These are phyloP conservation scores for Pseudogymnoascus pannorum DNA, from an alignment of 2,329 filamentous ascomycete species.

Conservation along the genomic window DNA sequence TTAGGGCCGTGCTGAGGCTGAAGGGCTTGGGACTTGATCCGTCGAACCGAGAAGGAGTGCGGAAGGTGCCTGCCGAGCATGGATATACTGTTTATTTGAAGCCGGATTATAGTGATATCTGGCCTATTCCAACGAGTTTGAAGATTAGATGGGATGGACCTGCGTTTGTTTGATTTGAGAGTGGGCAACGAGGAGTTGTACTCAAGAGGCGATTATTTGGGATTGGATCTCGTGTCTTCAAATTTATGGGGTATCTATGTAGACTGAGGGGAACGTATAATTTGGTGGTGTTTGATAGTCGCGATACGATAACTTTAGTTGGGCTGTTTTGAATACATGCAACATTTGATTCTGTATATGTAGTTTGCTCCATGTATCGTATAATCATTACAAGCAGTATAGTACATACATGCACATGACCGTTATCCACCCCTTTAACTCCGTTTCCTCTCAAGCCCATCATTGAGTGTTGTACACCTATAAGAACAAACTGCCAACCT, in stretches of 20 bases:
- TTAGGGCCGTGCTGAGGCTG: slow-evolving; percentile 22
- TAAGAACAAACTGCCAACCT: not conserved
- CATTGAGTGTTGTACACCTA: not conserved
- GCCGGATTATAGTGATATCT: slow-evolving; percentile 55
- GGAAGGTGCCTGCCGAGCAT: slow-evolving; percentile 13
- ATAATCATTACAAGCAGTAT: slow-evolving; percentile 2
- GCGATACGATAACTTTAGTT: not conserved
- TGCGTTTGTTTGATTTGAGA: not conserved
- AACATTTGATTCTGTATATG: not conserved
- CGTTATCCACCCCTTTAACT: not conserved
- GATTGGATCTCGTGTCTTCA: not conserved
- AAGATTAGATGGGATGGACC: slow-evolving; percentile 25
- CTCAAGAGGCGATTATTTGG: not conserved
- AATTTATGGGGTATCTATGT: not conserved
- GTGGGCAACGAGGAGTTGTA: not conserved
- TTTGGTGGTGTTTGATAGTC: not conserved
- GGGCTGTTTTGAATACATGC: not conserved
- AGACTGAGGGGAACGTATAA: not conserved
- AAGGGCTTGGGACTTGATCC: slow-evolving; percentile 17
- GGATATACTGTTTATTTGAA: slow-evolving; percentile 48
- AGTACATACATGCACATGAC: not conserved
- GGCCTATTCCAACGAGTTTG: slow-evolving; percentile 38
- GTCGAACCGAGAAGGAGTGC: slow-evolving; percentile 15
- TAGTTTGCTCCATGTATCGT: not conserved
- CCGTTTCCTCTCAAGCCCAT: not conserved